Evolutionary conservation across 2,329 filamentous ascomycete species (phyloP).

Genomic region (Epichloe uncinata): DNA sequence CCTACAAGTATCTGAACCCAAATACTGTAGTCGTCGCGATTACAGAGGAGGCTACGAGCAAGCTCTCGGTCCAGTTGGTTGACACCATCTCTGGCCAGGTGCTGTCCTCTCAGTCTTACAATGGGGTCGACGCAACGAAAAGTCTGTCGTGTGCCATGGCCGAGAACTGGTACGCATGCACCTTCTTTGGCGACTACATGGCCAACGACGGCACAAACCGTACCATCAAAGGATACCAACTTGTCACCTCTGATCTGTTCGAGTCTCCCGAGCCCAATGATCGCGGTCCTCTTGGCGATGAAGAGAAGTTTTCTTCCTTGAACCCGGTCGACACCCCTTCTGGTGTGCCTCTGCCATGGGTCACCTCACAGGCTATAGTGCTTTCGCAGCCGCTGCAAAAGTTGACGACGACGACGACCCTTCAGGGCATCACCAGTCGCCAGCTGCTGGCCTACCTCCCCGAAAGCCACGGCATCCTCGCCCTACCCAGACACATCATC

Average conservation of each 20-base stretch:
- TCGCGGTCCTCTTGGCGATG: conserved; percentile 60
- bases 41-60: conserved; percentile 41
- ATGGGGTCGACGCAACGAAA: conserved; percentile 60
- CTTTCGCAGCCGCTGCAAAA: conserved; percentile 66
- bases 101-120: conserved; percentile 56
- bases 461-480: conserved; percentile 58
- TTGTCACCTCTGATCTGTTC: conserved; percentile 79
- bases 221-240: conserved; percentile 67
- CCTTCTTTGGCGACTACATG: conserved; percentile 53
- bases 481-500: conserved; percentile 64
- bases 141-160: conserved; percentile 66
- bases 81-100: conserved; percentile 78
- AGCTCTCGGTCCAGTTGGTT: conserved; percentile 63
- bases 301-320: conserved; percentile 65
- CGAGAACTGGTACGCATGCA: conserved; percentile 93
- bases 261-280: conserved; percentile 76
- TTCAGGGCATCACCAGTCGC: conserved; percentile 79
- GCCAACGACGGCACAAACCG: conserved; percentile 41
- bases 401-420: conserved; percentile 75
- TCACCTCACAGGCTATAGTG: conserved; percentile 68
- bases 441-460: conserved; percentile 71
- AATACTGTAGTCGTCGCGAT: conserved; percentile 70
- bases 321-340: conserved; percentile 45
- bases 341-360: conserved; percentile 52
- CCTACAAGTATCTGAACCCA: conserved; percentile 93